phyloP scores from a whole-genome alignment of 169 alveolate species.

The Cryptosporidium ubiquitum region DNA sequence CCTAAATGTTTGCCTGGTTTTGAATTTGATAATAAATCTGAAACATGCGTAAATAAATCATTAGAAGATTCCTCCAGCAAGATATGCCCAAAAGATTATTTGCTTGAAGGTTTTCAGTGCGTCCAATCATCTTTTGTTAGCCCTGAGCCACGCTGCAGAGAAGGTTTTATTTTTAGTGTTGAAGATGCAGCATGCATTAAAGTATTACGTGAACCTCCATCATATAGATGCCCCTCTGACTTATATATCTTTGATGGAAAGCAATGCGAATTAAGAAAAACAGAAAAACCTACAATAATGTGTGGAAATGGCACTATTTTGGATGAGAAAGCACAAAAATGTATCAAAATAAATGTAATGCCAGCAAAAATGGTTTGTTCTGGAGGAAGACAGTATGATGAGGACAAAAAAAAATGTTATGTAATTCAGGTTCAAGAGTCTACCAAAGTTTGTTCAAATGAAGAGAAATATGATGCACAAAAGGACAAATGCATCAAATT shows the following conservation, averaged over 20 bases:
- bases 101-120: constrained; percentile 65
- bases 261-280: constrained; percentile 42
- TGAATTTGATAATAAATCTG: constrained; percentile 23
- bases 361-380: constrained; percentile 65
- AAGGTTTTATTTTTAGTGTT: constrained; percentile 47
- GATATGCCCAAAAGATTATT: constrained; percentile 59
- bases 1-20: constrained; percentile 48
- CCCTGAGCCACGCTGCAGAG: constrained; percentile 72
- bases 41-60: constrained; percentile 17
- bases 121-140: constrained; percentile 63
- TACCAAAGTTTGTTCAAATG: constrained; percentile 33
- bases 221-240: constrained; percentile 70
- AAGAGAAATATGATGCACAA: constrained; percentile 10
- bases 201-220: constrained; percentile 65
- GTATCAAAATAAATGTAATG: constrained; percentile 13
- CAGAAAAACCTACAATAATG: constrained; percentile 29
- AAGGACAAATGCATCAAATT: constrained; percentile 38
- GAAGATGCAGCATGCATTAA: constrained; percentile 69
- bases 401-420: constrained; percentile 47
- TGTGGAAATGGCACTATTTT: constrained; percentile 34
- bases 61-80: constrained; percentile 38
- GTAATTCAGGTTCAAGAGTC: constrained; percentile 48
- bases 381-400: constrained; percentile 56
- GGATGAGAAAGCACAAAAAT: constrained; percentile 45
- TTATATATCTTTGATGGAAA: constrained; percentile 60